These are phyloP conservation scores for Haplosporangium sp. DNA, from an alignment of 371 early-diverging fungal species.

Conservation along the genomic window DNA sequence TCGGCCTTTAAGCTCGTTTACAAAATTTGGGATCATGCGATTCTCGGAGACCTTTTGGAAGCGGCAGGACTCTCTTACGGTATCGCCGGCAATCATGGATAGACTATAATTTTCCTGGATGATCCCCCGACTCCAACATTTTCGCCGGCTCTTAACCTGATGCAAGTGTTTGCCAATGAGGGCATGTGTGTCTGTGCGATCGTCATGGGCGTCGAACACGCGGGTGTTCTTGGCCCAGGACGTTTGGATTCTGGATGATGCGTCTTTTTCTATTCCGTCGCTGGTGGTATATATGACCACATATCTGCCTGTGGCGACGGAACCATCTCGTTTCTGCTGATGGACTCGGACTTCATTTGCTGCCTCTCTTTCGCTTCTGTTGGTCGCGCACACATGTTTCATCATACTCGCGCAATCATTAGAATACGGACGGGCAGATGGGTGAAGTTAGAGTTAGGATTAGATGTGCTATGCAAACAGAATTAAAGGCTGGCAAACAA, in stretches of 20 bases:
- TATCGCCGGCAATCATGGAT: too few species aligned
- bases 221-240: neutral
- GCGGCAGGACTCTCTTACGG: too few species aligned
- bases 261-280: slow-evolving; percentile 31
- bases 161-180: neutral
- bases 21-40: too few species aligned
- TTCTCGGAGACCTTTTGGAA: too few species aligned
- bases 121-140: too few species aligned
- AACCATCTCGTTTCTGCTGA: slow-evolving; percentile 23
- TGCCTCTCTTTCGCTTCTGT: slow-evolving; percentile 39
- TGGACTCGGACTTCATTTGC: slow-evolving; percentile 44
- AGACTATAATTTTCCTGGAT: too few species aligned
- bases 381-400: slow-evolving; percentile 25
- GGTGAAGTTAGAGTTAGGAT: slow-evolving; percentile 39
- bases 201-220: neutral
- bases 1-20: too few species aligned
- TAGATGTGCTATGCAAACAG: slow-evolving; percentile 23
- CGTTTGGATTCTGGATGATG: neutral
- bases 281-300: slow-evolving; percentile 9
- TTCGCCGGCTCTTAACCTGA: too few species aligned
- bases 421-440: slow-evolving; percentile 33
- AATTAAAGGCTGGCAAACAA: slow-evolving; percentile 37
- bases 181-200: neutral
- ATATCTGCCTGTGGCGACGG: slow-evolving; percentile 29
- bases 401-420: slow-evolving; percentile 34